phyloP scores from a whole-genome alignment of 2,329 filamentous ascomycete species.

The Colletotrichum sp. region DNA sequence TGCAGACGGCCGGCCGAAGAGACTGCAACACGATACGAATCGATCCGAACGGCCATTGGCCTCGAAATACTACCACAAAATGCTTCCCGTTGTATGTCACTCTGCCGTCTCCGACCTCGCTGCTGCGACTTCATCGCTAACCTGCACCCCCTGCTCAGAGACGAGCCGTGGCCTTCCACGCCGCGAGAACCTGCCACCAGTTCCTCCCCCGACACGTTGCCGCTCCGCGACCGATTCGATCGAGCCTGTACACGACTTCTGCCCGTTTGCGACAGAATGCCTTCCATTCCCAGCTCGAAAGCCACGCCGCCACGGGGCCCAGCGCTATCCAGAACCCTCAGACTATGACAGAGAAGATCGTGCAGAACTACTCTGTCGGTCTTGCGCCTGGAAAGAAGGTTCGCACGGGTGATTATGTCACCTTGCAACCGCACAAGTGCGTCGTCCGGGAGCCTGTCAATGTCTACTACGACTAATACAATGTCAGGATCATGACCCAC shows the following conservation, averaged over 20 bases:
- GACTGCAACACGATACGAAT: not conserved
- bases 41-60: not conserved
- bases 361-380: slow-evolving; percentile 81
- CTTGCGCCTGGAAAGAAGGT: slow-evolving; percentile 78
- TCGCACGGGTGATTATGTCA: slow-evolving; percentile 83
- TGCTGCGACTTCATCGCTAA: not conserved
- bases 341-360: slow-evolving; percentile 91
- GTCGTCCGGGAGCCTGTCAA: not conserved
- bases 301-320: slow-evolving; percentile 49
- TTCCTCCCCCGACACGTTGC: slow-evolving; percentile 46
- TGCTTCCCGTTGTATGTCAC: slow-evolving; percentile 19
- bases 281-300: slow-evolving; percentile 69
- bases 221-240: not conserved
- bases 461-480: slow-evolving; percentile 41
- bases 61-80: not conserved
- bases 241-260: slow-evolving; percentile 7
- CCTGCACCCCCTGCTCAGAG: slow-evolving; percentile 21
- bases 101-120: not conserved
- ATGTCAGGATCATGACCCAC: slow-evolving; percentile 70
- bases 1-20: not conserved
- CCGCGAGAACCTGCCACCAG: slow-evolving; percentile 42
- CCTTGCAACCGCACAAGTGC: slow-evolving; percentile 63
- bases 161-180: slow-evolving; percentile 31
- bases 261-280: slow-evolving; percentile 47
- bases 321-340: slow-evolving; percentile 55